phyloP scores from a whole-genome alignment of 345 rosid genomes.

The Kandelia obovata region DNA sequence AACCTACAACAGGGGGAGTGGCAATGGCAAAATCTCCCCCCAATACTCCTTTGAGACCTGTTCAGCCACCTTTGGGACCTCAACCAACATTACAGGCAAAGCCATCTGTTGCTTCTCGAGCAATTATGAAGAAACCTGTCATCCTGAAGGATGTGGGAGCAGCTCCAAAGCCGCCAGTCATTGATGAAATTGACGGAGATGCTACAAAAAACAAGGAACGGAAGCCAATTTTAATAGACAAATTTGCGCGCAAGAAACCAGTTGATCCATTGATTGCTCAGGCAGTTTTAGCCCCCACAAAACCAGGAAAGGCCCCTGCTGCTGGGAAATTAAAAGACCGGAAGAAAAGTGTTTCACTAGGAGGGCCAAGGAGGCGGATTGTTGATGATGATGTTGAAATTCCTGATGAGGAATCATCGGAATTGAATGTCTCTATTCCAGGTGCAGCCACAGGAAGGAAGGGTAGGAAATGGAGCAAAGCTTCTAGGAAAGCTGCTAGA shows the following conservation, averaged over 20 bases:
- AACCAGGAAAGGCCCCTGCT: conserved; percentile 70
- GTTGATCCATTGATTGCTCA: conserved; percentile 66
- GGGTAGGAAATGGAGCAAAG: conserved; percentile 99
- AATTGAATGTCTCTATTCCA: conserved; percentile 52
- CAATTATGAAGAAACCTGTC: conserved; percentile 55
- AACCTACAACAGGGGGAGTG: conserved; percentile 13
- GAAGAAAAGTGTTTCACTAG: conserved; percentile 54
- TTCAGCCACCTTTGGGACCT: conserved; percentile 57
- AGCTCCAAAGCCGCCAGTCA: conserved; percentile 36
- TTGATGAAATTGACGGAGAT: conserved; percentile 36
- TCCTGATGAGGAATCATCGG: conserved; percentile 75
- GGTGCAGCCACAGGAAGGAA: conserved; percentile 61
- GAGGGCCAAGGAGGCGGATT: conserved; percentile 60
- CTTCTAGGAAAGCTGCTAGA: conserved; percentile 88
- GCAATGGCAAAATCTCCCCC: conserved; percentile 34
- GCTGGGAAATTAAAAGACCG: conserved; percentile 68
- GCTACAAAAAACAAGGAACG: conserved; percentile 48
- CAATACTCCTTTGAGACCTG: conserved; percentile 36
- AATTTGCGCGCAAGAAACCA: conserved; percentile 79
- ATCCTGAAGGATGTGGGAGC: conserved; percentile 83
- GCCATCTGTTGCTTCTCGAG: conserved; percentile 67
- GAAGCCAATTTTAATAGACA: conserved; percentile 89
- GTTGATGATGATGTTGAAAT: conserved; percentile 45
- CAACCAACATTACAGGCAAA: conserved; percentile 70
- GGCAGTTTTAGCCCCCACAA: conserved; percentile 72